These are phyloP conservation scores for Arthrobotrys sinensis DNA, from an alignment of 2,329 filamentous ascomycete species.

Conservation along the genomic window DNA sequence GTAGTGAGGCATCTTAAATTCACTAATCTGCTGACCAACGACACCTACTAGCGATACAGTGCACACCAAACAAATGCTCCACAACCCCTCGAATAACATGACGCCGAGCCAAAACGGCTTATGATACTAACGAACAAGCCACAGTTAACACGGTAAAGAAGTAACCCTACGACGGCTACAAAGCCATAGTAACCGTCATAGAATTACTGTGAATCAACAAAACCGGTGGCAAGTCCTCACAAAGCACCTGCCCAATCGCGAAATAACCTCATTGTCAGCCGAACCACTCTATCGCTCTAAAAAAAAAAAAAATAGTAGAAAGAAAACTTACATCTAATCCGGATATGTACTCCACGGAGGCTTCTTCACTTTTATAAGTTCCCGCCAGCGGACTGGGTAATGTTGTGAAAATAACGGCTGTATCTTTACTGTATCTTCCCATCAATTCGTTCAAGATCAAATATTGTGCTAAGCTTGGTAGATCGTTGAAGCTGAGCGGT, in stretches of 20 bases:
- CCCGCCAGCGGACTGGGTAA: slow-evolving; percentile 85
- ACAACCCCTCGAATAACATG: too few species aligned
- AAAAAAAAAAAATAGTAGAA: not conserved
- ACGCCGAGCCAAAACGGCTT: too few species aligned
- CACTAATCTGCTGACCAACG: not conserved
- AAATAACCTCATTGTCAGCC: slow-evolving; percentile 71
- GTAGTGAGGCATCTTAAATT: too few species aligned
- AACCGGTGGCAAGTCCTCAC: slow-evolving; percentile 81
- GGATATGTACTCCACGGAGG: slow-evolving; percentile 79
- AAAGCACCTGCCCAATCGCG: slow-evolving; percentile 75
- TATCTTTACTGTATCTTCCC: slow-evolving; percentile 76
- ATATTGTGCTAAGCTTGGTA: slow-evolving; percentile 87
- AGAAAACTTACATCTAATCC: slow-evolving; percentile 64
- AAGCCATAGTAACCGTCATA: slow-evolving; percentile 87
- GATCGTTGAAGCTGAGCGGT: slow-evolving; percentile 85
- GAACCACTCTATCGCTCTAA: not conserved
- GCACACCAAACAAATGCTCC: not conserved
- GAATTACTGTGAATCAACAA: slow-evolving; percentile 88
- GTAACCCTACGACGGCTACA: slow-evolving; percentile 68
- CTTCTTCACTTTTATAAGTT: slow-evolving; percentile 78
- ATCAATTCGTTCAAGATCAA: slow-evolving; percentile 90
- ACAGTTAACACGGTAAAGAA: not conserved
- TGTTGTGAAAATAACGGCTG: slow-evolving; percentile 86
- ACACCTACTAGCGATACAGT: not conserved
- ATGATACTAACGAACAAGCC: not conserved